Conservation (phyloP, 2,329 filamentous ascomycete species). For the Phaeosphaeriaceae sp. region DNA sequence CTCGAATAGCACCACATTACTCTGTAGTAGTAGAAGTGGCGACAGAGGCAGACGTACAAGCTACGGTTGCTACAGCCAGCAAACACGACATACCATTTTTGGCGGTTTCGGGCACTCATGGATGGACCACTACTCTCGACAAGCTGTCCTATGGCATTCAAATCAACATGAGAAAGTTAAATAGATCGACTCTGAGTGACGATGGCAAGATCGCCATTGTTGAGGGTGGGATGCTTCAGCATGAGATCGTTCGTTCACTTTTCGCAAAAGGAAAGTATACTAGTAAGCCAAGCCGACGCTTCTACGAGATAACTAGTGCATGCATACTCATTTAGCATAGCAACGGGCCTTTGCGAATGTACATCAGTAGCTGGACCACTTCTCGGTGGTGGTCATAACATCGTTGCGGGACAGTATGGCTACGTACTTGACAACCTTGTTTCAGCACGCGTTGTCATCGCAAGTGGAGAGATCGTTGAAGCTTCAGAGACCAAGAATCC, state of each 20-base stretch:
- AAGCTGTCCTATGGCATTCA: constrained; percentile 35
- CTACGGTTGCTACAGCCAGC: constrained; percentile 16
- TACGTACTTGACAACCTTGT: constrained; percentile 43
- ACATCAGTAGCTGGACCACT: constrained; percentile 64
- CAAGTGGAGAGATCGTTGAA: constrained; percentile 37
- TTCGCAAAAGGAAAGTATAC: constrained; percentile 40
- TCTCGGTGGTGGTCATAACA: constrained; percentile 65
- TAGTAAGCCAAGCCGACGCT: constrained; percentile 20
- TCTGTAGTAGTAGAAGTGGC: constrained; percentile 24
- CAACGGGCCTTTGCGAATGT: constrained; percentile 28
- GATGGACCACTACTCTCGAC: constrained; percentile 36
- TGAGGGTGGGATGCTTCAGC: constrained; percentile 36
- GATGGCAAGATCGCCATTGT: constrained; percentile 32
- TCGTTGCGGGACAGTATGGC: constrained; percentile 57
- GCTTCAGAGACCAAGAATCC: constrained; percentile 36
- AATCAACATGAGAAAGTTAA: constrained; percentile 43
- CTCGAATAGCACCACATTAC: constrained; percentile 23
- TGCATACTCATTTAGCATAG: constrained; percentile 11
- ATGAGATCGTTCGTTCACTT: constrained; percentile 33
- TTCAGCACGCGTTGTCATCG: constrained; percentile 33
- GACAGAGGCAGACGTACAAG: constrained; percentile 24
- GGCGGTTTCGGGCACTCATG: constrained; percentile 46
- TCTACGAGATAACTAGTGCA: not conserved
- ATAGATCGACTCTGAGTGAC: constrained; percentile 28
- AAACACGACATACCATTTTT: constrained; percentile 45